Conservation (phyloP, 1,139 yeast genomes). For the Candida tetrigidarum region DNA sequence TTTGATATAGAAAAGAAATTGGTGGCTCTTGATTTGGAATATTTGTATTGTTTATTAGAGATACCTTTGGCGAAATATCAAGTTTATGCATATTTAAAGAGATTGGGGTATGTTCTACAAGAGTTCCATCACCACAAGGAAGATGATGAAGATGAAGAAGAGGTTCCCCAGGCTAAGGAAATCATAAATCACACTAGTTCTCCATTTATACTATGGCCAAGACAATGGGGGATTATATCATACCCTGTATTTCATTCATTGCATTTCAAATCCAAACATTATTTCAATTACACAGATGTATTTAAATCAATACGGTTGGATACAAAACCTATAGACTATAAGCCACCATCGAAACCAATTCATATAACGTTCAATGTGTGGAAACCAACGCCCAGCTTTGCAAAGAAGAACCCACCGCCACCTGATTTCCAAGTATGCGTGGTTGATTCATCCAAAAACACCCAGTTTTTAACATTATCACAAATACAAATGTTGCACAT, state of each 20-base stretch:
- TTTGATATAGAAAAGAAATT: conserved; percentile 27
- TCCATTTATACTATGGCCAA: conserved; percentile 12
- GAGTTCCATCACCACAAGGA: background rate
- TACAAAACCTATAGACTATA: conserved; percentile 21
- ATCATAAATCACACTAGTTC: background rate
- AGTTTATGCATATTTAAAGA: conserved; percentile 74
- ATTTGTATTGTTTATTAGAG: conserved; percentile 58
- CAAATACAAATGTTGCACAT: conserved; percentile 39
- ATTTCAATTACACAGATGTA: conserved; percentile 41
- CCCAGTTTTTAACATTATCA: conserved; percentile 54
- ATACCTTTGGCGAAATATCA: conserved; percentile 57
- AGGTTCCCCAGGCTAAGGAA: background rate
- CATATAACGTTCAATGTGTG: conserved; percentile 66
- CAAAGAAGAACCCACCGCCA: conserved; percentile 66
- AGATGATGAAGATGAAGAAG: background rate
- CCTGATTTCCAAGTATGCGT: conserved; percentile 82
- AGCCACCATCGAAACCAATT: conserved; percentile 7
- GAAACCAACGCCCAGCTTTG: conserved; percentile 79
- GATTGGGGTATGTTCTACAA: conserved; percentile 76
- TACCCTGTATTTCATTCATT: conserved; percentile 19
- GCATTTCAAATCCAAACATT: conserved; percentile 31
- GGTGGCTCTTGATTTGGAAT: conserved; percentile 62
- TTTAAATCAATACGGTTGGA: conserved; percentile 42
- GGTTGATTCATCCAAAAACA: conserved; percentile 49
- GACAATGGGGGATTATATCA: conserved; percentile 18